Evolutionary conservation across 495 filamentous ascomycete species (phyloP).

Genomic region (Tuber aestivum): DNA sequence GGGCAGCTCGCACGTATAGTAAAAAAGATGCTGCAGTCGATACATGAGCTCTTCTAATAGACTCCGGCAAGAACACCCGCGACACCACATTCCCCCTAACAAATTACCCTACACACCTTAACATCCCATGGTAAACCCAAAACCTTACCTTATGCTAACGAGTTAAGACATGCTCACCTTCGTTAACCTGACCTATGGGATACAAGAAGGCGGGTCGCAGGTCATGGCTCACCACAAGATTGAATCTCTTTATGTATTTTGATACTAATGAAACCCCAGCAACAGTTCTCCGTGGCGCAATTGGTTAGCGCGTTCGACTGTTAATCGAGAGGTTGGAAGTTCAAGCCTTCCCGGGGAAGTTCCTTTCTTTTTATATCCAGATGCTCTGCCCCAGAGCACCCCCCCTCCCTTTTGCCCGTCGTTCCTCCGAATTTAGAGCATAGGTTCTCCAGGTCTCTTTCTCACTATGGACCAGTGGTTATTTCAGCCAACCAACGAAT

Average conservation of each 20-base stretch:
- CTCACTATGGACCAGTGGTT: not conserved
- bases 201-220: not conserved
- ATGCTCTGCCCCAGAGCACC: not conserved
- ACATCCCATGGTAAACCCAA: not conserved
- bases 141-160: not conserved
- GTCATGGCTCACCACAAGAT: not conserved
- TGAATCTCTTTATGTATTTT: not conserved
- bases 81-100: not conserved
- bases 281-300: slow-evolving; percentile 47
- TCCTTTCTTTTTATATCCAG: not conserved
- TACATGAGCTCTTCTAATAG: not conserved
- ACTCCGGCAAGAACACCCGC: not conserved
- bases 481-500: not conserved
- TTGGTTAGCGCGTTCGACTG: slow-evolving; percentile 51
- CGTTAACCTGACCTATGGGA: not conserved
- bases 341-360: slow-evolving; percentile 47
- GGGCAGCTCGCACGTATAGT: not conserved
- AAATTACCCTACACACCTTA: not conserved
- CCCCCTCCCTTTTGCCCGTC: not conserved
- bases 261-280: not conserved
- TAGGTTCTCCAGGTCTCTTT: not conserved
- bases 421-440: not conserved
- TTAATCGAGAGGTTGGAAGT: slow-evolving; percentile 52
- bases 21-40: not conserved
- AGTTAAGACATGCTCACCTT: not conserved